Base-by-base conservation (phyloP, 1,139 yeast genomes). In the Candida dubliniensis region DNA sequence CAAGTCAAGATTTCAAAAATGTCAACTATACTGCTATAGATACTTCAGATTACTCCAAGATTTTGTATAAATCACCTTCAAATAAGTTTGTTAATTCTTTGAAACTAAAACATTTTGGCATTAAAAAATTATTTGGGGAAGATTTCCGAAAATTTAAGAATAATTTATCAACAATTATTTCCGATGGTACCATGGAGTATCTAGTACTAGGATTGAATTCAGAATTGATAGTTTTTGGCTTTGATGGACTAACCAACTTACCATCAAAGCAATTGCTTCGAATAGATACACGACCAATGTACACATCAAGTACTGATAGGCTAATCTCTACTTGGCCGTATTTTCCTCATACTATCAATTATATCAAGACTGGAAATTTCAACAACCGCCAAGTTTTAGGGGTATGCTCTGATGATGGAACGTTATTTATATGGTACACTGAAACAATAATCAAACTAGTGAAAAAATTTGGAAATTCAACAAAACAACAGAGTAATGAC, bases 261-360 rank as follows among this genome's bases (percentile, higher is more conserved):
- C 76, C 77, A 0, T 35, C 49, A 0, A 41, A 41, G 4, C 66
- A 71, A 3, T 44, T 57, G 1, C 50, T 73, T 9, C 53, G 57
- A 14, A 67, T 76, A 46, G 77, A 74, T 42, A 68, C 76, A 0
- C 58, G 64, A 31, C 81, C 81, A 0, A 42, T 51, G 3, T 53
- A 58, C 40, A 75, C 80, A 0, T 56, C 71, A 1, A 61, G 65
- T 1, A 49, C 64, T 0, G 80, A 74, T 47, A 46, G 76, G 15
- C 50, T 62, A 14, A 56, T 63, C 1, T 69, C 82, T 1, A 74
- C 82, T 0, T 73, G 76, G 76, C 79, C 79, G 0, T 64, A 64
- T 47, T 69, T 62, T 40, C 87, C 88, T 0, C 87, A 82, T 54
- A 71, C 81, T 0, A 71, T 83, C 38, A 84, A 84, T 51, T 74